Conservation (phyloP, 805 yeast genomes). For the Wickerhamomyces subpelliculosus region DNA sequence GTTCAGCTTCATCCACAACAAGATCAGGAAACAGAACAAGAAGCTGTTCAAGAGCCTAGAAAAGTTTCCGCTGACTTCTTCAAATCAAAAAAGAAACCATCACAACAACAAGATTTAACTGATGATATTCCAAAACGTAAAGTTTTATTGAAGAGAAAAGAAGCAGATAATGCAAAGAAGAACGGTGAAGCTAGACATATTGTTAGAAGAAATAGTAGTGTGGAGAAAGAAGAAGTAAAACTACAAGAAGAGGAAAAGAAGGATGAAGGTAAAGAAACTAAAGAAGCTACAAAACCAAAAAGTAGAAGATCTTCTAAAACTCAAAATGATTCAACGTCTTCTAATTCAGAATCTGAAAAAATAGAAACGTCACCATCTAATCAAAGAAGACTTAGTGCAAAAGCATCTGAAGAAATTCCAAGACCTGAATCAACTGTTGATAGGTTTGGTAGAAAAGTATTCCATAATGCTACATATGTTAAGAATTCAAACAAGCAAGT, state of each 20-base stretch:
- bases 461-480: not conserved
- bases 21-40: too few relatives aligned
- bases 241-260: not conserved
- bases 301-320: too few relatives aligned
- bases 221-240: not conserved
- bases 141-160: slow-evolving; percentile 11
- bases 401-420: not conserved
- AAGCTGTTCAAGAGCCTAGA: slow-evolving; percentile 2
- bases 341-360: too few relatives aligned
- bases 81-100: slow-evolving; percentile 3
- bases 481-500: not conserved
- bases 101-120: not conserved
- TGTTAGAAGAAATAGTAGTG: not conserved
- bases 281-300: not conserved
- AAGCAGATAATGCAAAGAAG: slow-evolving; percentile 1
- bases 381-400: too few relatives aligned
- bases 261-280: not conserved
- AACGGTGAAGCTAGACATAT: not conserved
- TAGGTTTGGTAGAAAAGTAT: not conserved
- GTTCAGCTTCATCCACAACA: too few relatives aligned
- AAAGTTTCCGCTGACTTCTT: slow-evolving; percentile 1
- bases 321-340: too few relatives aligned
- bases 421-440: not conserved
- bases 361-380: too few relatives aligned
- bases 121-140: slow-evolving; percentile 5